Evolutionary conservation across 768 basidiomycete genomes (phyloP), one percentile per base, ranked within the genome.

Genomic region (Roridomyces roridus): DNA sequence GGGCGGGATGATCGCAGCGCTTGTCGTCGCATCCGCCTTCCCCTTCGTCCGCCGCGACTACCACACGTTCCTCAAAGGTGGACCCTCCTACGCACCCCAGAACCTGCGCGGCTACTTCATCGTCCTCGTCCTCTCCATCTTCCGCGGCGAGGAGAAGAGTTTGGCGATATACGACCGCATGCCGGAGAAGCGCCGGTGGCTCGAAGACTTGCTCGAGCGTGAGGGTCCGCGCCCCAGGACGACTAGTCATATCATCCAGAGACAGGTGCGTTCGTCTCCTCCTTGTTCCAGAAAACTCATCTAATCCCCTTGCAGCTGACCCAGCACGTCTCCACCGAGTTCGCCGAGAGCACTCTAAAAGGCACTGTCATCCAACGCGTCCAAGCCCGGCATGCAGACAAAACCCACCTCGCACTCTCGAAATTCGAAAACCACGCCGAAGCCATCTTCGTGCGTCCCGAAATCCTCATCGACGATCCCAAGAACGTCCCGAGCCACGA

Each of bases 401-500:
- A 42, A n/a, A 59, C 58, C 9, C 52, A 59, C 29, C 42, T 59
- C 9, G 35, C 35, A 18, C 52, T 59, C 18, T 59, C 58, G 25
- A 59, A 49, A 50, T 59, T 59, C 21, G 58, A 59, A 41, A 54
- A 49, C 36, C 58, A 59, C 29, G 58, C 58, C 1, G 51, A 53
- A 41, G 58, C 58, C 18, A 59, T 59, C 11, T 59, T 59, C 46
- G 40, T 59, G 46, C 58, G 51, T 15, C 58, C 58, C 5, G 37
- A 45, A 1, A 54, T 54, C 21, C 40, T 51, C 25, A 59, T 59
- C 41, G 51, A 54, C 47, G 51, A 59, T 46, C 58, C 58, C 20
- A 54, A 54, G 26, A 35, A 59, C 26, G 21, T 59, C 26, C 58
- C 58, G 31, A 59, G 58, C 28, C 58, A 59, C 58, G 58, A 59